Evolutionary conservation across 371 early-diverging fungal genomes (phyloP).

Genomic region (Catenaria anguillulae): DNA sequence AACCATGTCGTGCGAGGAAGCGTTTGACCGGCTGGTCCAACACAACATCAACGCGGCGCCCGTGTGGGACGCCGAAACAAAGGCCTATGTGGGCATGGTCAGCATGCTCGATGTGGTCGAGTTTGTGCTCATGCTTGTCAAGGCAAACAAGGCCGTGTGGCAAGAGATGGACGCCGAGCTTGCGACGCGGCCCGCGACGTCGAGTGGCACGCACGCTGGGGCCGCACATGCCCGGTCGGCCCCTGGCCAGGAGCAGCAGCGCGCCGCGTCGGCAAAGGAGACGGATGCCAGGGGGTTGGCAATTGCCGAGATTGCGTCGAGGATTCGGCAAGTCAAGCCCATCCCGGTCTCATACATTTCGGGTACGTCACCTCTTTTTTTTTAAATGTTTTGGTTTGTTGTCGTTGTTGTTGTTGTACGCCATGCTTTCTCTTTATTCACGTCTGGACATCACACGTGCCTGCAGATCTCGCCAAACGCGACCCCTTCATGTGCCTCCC

Average conservation of each 20-base stretch:
- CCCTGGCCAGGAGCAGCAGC: too few relatives aligned
- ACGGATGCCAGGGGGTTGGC: not conserved
- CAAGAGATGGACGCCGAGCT: not conserved
- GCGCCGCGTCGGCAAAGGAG: not conserved
- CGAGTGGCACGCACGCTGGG: too few relatives aligned
- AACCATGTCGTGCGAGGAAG: not conserved
- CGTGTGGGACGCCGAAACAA: not conserved
- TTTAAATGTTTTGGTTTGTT: not conserved
- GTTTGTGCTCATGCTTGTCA: not conserved
- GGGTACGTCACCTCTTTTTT: not conserved
- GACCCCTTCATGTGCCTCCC: conserved; percentile 1
- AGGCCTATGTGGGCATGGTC: conserved; percentile 2
- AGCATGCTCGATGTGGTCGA: conserved; percentile 5
- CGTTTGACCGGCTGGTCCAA: not conserved
- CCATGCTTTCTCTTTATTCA: too few relatives aligned
- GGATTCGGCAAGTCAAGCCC: not conserved
- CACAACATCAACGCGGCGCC: conserved; percentile 8
- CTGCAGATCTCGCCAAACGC: conserved; percentile 1
- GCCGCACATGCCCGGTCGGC: too few relatives aligned
- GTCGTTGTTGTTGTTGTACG: not conserved
- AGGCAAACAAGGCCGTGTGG: not conserved
- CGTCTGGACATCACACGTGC: too few relatives aligned
- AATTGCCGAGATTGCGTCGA: not conserved
- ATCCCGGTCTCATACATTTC: conserved; percentile 1
- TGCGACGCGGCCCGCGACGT: too few relatives aligned